phyloP scores from a whole-genome alignment of 768 basidiomycete genomes.

The Psilocybe cubensis region DNA sequence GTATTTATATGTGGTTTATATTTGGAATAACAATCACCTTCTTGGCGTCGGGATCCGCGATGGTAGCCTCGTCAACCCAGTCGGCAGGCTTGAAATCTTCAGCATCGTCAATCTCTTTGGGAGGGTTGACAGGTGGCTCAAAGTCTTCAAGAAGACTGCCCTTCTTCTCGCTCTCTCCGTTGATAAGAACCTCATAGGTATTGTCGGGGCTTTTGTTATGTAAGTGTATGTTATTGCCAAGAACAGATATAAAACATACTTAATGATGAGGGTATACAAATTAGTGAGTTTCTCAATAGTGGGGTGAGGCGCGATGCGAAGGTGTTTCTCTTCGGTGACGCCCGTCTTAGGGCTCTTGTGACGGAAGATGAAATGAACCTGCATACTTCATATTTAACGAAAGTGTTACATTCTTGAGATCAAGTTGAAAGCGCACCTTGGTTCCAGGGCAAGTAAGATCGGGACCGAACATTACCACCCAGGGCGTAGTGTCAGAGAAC shows the following conservation, averaged over 20 bases:
- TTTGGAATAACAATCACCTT: slow-evolving; percentile 54
- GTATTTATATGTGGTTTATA: not conserved
- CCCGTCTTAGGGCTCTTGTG: slow-evolving; percentile 93
- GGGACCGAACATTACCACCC: slow-evolving; percentile 97
- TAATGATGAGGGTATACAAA: slow-evolving; percentile 91
- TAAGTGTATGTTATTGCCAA: not conserved
- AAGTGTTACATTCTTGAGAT: slow-evolving; percentile 3
- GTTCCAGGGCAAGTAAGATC: slow-evolving; percentile 93
- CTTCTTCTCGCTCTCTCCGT: slow-evolving; percentile 78
- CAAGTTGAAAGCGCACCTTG: slow-evolving; percentile 54
- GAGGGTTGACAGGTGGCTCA: slow-evolving; percentile 89
- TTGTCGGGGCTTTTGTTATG: slow-evolving; percentile 76
- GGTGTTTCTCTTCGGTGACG: slow-evolving; percentile 97
- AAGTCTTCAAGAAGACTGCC: slow-evolving; percentile 95
- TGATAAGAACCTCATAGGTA: slow-evolving; percentile 90
- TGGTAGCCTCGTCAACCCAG: slow-evolving; percentile 92
- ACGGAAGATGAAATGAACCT: slow-evolving; percentile 99
- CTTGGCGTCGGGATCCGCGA: slow-evolving; percentile 80
- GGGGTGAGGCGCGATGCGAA: slow-evolving; percentile 79
- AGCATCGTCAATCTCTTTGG: slow-evolving; percentile 92
- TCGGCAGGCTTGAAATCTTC: slow-evolving; percentile 87
- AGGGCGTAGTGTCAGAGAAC: slow-evolving; percentile 92
- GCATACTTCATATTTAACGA: not conserved
- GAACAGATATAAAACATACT: slow-evolving; percentile 55
- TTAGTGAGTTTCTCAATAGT: slow-evolving; percentile 90